phyloP scores from a whole-genome alignment of 2,329 filamentous ascomycete species.

The Clarireedia paspali region DNA sequence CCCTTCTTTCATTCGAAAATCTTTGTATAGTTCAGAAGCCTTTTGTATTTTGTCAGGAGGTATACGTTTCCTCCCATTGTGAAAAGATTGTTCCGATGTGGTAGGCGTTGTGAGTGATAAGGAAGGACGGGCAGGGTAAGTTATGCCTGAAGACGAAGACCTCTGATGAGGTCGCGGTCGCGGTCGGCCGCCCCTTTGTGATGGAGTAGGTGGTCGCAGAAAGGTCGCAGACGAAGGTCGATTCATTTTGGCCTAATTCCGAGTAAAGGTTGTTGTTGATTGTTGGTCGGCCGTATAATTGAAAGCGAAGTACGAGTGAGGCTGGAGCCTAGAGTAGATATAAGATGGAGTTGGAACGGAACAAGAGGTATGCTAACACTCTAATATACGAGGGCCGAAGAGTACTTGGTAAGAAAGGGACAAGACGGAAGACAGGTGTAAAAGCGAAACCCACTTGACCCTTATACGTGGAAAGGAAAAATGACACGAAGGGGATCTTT shows the following conservation, averaged over 20 bases:
- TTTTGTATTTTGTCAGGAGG: constrained; percentile 16
- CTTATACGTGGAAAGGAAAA: too few species aligned
- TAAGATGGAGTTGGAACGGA: not conserved
- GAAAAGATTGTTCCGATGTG: not conserved
- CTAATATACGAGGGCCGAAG: not conserved
- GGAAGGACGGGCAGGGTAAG: constrained; percentile 7
- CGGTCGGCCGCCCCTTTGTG: not conserved
- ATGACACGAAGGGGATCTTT: too few species aligned
- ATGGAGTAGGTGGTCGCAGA: not conserved
- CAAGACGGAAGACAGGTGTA: too few species aligned
- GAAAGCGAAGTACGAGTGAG: not conserved
- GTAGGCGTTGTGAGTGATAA: constrained; percentile 8
- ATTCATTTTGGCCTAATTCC: not conserved
- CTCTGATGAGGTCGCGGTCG: not conserved
- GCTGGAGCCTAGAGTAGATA: not conserved
- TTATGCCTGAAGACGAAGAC: not conserved
- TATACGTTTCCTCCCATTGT: constrained; percentile 15
- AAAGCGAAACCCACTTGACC: too few species aligned
- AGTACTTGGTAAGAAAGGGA: not conserved
- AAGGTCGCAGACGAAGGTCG: not conserved
- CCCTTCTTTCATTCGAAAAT: constrained; percentile 17
- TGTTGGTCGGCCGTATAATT: not conserved
- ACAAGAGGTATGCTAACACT: not conserved
- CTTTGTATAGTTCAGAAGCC: constrained; percentile 19
- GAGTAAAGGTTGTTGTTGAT: not conserved